Conservation (phyloP, 805 yeast genomes). For the Kuraishia piskuri region DNA sequence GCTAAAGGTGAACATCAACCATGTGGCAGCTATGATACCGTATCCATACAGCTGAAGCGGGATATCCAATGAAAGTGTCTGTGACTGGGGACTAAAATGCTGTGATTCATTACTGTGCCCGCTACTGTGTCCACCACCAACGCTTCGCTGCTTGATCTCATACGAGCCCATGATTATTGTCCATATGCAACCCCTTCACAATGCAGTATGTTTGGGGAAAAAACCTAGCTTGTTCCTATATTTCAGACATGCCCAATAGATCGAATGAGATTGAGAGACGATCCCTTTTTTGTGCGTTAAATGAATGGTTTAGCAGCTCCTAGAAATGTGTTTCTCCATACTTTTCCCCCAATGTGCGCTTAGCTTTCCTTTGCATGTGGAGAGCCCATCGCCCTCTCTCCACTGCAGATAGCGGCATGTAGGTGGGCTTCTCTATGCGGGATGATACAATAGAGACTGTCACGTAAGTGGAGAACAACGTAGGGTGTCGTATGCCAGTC, state of each 20-base stretch:
- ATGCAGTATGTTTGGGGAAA: neutral
- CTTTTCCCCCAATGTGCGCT: neutral
- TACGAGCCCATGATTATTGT: slow-evolving; percentile 4
- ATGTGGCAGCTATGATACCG: slow-evolving; percentile 14
- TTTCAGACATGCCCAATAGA: neutral
- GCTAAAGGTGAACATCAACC: slow-evolving; percentile 18
- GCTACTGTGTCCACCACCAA: neutral
- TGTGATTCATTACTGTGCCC: neutral
- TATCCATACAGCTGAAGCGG: slow-evolving; percentile 16
- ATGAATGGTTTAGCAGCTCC: neutral
- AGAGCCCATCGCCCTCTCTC: neutral
- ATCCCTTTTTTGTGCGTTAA: neutral
- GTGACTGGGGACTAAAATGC: neutral
- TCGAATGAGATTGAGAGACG: neutral
- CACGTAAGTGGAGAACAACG: too few relatives aligned
- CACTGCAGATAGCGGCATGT: neutral
- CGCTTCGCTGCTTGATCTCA: neutral
- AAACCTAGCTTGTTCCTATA: neutral
- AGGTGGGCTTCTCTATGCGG: neutral
- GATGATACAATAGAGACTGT: too few relatives aligned
- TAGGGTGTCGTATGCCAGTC: too few relatives aligned
- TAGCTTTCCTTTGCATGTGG: neutral
- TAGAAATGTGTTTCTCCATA: neutral
- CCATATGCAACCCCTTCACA: too few relatives aligned
- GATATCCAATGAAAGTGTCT: neutral